Base-by-base conservation (phyloP, 164 flowering plant species). In the Magnolia kwangsiensis region DNA sequence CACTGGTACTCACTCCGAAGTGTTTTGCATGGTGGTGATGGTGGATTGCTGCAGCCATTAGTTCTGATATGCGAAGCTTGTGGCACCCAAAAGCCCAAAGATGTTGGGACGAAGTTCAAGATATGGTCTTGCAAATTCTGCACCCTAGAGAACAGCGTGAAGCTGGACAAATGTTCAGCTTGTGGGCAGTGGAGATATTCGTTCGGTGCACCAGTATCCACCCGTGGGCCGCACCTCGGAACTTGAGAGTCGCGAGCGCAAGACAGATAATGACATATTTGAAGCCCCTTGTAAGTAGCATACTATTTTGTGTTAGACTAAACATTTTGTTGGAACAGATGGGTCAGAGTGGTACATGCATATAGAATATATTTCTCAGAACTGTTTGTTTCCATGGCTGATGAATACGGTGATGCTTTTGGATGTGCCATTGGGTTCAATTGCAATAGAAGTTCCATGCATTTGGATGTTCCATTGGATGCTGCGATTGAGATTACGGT, bases 101-200 rank as follows among this genome's bases (percentile, higher is more conserved):
- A 88, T 63, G 72, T 18, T 50, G 75, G 72, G 64, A 50, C 76
- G 73, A 89, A 88, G 81, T 84, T 79, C 85, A 85, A 85, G 64
- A 20, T 80, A 5, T 95, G 98, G 98, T 82, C 93, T 11, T 95
- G 98, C 78, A 91, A 86, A 85, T 90, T 91, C 78, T 95, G 98
- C 76, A 95, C 98, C 2, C 74, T 93, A 74, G 98, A 90, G 59
- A 93, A 95, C 84, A 78, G 78, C 76, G 84, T 88, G 74, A 81
- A 84, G 74, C 72, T 86, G 80, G 96, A 95, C 18, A 92, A 83
- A 80, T 95, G 98, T 77, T 78, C 80, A 69, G 98, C 95, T 51
- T 95, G 98, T 81, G 93, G 80, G 61, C 88, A 90, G 75, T 93
- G 98, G 98, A 91, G 96, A 88, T 95, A 92, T 75, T 93, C 98